Conservation (phyloP, 495 filamentous ascomycete genomes). For the Tuber umbilicatum region DNA sequence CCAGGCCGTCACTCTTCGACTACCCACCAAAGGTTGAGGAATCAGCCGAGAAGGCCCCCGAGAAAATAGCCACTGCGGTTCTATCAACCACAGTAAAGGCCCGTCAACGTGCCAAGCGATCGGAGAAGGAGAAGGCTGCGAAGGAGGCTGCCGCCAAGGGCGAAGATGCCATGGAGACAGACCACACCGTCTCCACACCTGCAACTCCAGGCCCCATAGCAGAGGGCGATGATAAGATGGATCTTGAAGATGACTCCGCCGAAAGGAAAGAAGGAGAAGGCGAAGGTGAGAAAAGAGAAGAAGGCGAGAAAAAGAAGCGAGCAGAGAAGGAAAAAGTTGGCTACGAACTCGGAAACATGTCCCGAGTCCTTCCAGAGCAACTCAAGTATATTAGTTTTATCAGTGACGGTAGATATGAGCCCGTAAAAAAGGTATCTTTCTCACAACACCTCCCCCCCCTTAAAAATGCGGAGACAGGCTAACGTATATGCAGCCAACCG, state of each 20-base stretch:
- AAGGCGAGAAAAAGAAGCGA: slow-evolving; percentile 69
- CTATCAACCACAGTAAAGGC: slow-evolving; percentile 95
- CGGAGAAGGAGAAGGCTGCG: slow-evolving; percentile 56
- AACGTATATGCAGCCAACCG: slow-evolving; percentile 63
- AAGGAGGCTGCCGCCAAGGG: slow-evolving; percentile 62
- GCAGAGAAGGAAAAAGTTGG: slow-evolving; percentile 93
- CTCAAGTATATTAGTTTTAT: slow-evolving; percentile 90
- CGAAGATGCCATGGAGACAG: slow-evolving; percentile 86
- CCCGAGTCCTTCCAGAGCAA: slow-evolving; percentile 83
- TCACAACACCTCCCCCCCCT: slow-evolving; percentile 18
- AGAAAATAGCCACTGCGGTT: slow-evolving; percentile 92
- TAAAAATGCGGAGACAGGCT: background rate
- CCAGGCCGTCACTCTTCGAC: slow-evolving; percentile 90
- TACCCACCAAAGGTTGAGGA: slow-evolving; percentile 95
- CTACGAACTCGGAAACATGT: slow-evolving; percentile 95
- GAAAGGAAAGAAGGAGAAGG: slow-evolving; percentile 52
- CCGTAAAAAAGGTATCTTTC: slow-evolving; percentile 79
- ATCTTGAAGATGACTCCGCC: slow-evolving; percentile 56
- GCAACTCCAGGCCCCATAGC: slow-evolving; percentile 57
- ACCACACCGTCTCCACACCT: slow-evolving; percentile 65
- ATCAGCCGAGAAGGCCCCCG: slow-evolving; percentile 84
- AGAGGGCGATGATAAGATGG: slow-evolving; percentile 71
- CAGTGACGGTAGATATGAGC: slow-evolving; percentile 75
- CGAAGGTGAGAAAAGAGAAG: slow-evolving; percentile 55
- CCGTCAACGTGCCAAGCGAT: slow-evolving; percentile 72